Evolutionary conservation across 2,329 filamentous ascomycete species (phyloP), one percentile per base, ranked within the genome.

Genomic region (Cladosporium sp.): DNA sequence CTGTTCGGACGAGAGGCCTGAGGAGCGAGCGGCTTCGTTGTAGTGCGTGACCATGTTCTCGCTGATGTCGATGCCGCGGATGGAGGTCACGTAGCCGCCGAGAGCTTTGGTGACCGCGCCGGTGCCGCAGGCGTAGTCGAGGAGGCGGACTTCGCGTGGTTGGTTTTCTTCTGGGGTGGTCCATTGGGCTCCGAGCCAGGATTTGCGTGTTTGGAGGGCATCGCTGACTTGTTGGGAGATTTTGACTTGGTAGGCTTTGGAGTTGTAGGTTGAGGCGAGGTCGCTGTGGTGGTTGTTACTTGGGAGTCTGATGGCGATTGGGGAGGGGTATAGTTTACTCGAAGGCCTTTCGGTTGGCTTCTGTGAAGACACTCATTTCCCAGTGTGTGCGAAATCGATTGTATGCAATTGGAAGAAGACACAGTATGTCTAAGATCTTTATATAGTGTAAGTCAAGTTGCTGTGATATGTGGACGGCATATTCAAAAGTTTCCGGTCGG

Each of bases 91-190:
- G 52, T 70, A 72, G 8, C 70, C 67, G n/a, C 69, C 71, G 7
- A 73, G 66, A n/a, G 74, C 75, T 62, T 71, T 67, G 4, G 75
- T 77, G 11, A 76, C 72, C 58, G 71, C 66, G n/a, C 76, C 76
- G 4, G 75, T 75, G 11, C 76, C 76, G 49, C 74, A 76, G 15
- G 76, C 75, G 64, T 77, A 78, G 69, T 78, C 76, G 1, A 78
- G 71, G 0, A 78, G 70, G 12, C 66, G 67, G 41, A 74, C 70
- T 21, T 71, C 60, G 26, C 67, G 64, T 18, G 59, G n/a, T 18
- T 11, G 30, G 60, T 62, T 4, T 21, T 62, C 6, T 18, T 66
- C 14, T 21, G 70, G 65, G 28, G 64, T 47, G 24, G 63, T 51
- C 72, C 74, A 76, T 41, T 70, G 62, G 10, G 71, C 69, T 15